Conservation (phyloP, 2,329 filamentous ascomycete species). For the Exserohilum rostratum region DNA sequence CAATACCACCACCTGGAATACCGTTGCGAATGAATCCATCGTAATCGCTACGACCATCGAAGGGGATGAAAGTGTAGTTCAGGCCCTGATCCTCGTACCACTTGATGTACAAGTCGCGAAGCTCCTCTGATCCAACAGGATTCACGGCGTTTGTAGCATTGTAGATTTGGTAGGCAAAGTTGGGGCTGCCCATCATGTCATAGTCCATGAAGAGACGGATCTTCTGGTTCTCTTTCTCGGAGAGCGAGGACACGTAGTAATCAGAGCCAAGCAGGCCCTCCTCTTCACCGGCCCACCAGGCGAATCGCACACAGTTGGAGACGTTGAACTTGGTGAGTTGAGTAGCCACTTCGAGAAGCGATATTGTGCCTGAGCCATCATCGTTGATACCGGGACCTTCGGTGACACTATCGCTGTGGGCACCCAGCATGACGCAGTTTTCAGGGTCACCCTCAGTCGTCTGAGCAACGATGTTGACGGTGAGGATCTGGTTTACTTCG, state of each 20-base stretch:
- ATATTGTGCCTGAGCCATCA: conserved; percentile 49
- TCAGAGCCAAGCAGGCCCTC: conserved; percentile 49
- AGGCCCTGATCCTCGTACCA: conserved; percentile 47
- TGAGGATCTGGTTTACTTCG: conserved; percentile 56
- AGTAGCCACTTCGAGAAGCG: conserved; percentile 49
- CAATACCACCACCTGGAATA: conserved; percentile 50
- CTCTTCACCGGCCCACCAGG: conserved; percentile 50
- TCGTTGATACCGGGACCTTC: conserved; percentile 53
- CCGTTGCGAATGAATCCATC: conserved; percentile 50
- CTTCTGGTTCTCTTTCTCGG: conserved; percentile 46
- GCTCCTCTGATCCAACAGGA: conserved; percentile 45
- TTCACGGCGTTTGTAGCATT: conserved; percentile 48
- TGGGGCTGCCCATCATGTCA: conserved; percentile 51
- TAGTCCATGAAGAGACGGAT: conserved; percentile 53
- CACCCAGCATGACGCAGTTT: conserved; percentile 51
- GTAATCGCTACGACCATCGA: conserved; percentile 51
- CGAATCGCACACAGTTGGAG: conserved; percentile 50
- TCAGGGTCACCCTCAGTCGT: conserved; percentile 48
- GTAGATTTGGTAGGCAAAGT: conserved; percentile 50
- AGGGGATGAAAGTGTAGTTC: conserved; percentile 49
- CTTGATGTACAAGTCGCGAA: conserved; percentile 47
- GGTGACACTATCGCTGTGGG: conserved; percentile 50
- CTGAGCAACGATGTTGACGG: conserved; percentile 52
- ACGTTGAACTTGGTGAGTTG: conserved; percentile 49
- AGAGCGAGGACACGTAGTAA: conserved; percentile 47